Conservation (phyloP, 2,329 filamentous ascomycete genomes). For the Monilinia aucupariae region DNA sequence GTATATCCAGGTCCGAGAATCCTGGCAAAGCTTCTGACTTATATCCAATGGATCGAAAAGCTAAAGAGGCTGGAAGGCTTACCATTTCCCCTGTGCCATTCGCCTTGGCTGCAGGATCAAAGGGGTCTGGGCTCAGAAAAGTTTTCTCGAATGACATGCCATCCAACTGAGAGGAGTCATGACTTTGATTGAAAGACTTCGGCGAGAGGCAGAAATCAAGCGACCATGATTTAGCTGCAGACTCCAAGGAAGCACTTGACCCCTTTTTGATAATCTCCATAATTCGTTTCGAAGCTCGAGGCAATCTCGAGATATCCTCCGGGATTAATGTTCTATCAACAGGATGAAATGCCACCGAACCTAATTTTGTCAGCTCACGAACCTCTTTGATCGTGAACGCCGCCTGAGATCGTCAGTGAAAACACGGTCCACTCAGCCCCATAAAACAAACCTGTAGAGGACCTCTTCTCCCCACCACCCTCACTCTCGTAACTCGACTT, state of each 20-base stretch:
- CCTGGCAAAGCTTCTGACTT: conserved; percentile 73
- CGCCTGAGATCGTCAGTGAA: conserved; percentile 47
- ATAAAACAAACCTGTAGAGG: conserved; percentile 65
- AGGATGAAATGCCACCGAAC: conserved; percentile 64
- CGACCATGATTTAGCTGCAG: conserved; percentile 66
- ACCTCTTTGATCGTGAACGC: conserved; percentile 95
- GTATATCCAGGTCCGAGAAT: conserved; percentile 65
- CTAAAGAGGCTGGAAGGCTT: conserved; percentile 60
- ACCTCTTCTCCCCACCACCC: conserved; percentile 82
- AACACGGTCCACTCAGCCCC: not conserved
- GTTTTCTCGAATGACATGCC: conserved; percentile 64
- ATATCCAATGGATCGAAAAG: conserved; percentile 94
- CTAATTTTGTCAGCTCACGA: conserved; percentile 77
- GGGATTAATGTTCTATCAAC: conserved; percentile 64
- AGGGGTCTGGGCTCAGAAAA: conserved; percentile 48
- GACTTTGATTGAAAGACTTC: conserved; percentile 48
- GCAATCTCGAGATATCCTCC: conserved; percentile 59
- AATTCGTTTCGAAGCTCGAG: conserved; percentile 69
- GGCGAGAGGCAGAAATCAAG: conserved; percentile 83
- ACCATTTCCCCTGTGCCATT: conserved; percentile 45
- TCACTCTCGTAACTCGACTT: conserved; percentile 72
- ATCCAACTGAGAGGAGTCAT: conserved; percentile 48
- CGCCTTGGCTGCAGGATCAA: conserved; percentile 47
- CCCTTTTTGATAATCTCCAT: conserved; percentile 79
- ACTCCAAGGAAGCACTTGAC: conserved; percentile 44